Evolutionary conservation across 192 early-diverging fungal species (phyloP), one percentile per base, ranked within the genome.

Genomic region (Umbelopsis isabellina): DNA sequence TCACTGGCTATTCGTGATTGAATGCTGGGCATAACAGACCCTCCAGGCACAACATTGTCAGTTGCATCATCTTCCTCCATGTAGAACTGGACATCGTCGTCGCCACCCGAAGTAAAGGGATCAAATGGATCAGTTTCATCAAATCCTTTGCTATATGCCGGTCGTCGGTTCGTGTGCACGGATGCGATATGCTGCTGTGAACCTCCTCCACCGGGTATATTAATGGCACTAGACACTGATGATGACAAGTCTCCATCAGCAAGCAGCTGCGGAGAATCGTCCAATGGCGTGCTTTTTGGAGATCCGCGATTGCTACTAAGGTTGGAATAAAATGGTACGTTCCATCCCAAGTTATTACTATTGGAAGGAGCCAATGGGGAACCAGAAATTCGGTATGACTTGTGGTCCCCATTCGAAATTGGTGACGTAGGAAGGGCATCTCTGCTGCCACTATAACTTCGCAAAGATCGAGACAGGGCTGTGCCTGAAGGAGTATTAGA

Each of bases 31-130:
- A 68, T 22, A 33, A 50, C 41, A 20, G 49, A 68, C 30, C 49
- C 35, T 37, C 67, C 48, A 50, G 67, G 30, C 25, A 33, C 67
- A 52, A 51, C 44, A 10, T 66, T 25, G 22, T 58, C 33, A 20
- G 33, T 49, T n/a, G 44, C 25, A 18, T 71, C 69, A 16, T 64
- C 25, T 30, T 71, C 53, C 33, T 71, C 69, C 69, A 71, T 71
- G 61, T 46, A 49, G 55, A 71, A 71, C 27, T 71, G 69, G 2
- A 64, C 55, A 35, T 71, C 69, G 30, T 71, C 69, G 23, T 71
- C 69, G 11, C 46, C 67, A 6, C 48, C 49, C 7, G 67, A 50
- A 15, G 55, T 30, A 53, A 52, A 68, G 16, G 58, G 48, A 49
- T 58, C 30, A 50, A 65, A 49, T 49, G 67, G 44, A 47, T 47